A percentile compares a stretch with the other conserved stretches of the same genome.
Conservation (phyloP, 108 stramenopile genomes). For the Cyclotella atomus region DNA sequence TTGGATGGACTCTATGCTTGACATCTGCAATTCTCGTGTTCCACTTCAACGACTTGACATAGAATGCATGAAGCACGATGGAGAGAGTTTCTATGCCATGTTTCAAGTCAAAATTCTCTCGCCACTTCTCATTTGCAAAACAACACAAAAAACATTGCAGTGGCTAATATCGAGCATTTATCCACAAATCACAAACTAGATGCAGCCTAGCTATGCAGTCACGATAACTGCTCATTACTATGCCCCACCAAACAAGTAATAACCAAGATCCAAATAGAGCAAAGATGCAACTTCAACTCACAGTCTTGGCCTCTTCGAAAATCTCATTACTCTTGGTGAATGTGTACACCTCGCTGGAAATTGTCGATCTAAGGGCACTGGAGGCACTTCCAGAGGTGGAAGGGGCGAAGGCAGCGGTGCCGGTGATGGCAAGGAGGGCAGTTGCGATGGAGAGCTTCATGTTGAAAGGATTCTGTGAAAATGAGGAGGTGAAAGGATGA, state of each 20-base stretch:
- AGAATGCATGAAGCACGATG: no score
- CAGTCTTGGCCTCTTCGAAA: constrained; percentile 83
- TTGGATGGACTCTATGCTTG: no score
- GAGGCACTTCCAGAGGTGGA: constrained; percentile 24
- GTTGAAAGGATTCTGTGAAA: constrained; percentile 4
- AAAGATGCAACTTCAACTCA: constrained; percentile 41
- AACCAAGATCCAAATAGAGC: not conserved
- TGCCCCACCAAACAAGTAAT: not conserved
- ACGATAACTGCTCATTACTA: no score
- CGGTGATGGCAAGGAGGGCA: constrained; percentile 46
- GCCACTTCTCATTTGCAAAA: no score
- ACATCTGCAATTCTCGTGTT: no score
- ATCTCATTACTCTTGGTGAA: constrained; percentile 90
- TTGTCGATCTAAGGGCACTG: constrained; percentile 31
- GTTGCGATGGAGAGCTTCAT: constrained; percentile 79
- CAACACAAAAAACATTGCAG: no score
- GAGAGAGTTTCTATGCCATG: no score
- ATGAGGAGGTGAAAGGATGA: not conserved
- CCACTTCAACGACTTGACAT: no score
- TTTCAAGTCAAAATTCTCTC: no score
- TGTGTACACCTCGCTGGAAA: constrained; percentile 63
- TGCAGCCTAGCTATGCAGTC: no score
- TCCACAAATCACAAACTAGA: no score
- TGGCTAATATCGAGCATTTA: no score
- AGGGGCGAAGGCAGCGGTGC: constrained; percentile 73